Conservation (phyloP, 805 yeast species). For the Wickerhamiella azymoides region DNA sequence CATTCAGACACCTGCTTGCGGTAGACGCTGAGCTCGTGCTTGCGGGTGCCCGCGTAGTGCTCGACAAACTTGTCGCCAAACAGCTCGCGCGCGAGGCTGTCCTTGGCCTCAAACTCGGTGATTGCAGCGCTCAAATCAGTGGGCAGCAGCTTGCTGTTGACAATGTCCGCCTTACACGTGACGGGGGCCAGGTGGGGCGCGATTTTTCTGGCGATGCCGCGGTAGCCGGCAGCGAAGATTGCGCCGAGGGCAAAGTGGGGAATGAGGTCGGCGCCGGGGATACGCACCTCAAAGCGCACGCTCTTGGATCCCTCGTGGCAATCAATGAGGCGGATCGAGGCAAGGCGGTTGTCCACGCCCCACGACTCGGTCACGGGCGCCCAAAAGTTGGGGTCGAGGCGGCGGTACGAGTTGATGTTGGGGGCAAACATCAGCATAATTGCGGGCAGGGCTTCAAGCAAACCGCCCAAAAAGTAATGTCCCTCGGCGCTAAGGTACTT, state of each 20-base stretch:
- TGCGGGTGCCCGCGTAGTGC: conserved; percentile 23
- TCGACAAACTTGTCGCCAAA: conserved; percentile 23
- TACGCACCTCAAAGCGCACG: conserved; percentile 24
- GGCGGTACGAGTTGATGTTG: conserved; percentile 25
- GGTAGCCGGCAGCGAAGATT: conserved; percentile 22
- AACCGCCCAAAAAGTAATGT: conserved; percentile 25
- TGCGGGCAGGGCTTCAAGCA: conserved; percentile 23
- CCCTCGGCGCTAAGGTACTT: conserved; percentile 21
- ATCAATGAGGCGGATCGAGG: conserved; percentile 24
- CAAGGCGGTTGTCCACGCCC: conserved; percentile 26
- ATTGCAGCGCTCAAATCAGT: conserved; percentile 20
- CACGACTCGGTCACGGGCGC: conserved; percentile 27
- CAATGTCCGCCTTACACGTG: conserved; percentile 16
- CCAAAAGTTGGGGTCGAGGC: conserved; percentile 26
- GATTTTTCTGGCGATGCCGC: conserved; percentile 21
- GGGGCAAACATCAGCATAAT: conserved; percentile 27
- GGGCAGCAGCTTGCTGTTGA: conserved; percentile 20
- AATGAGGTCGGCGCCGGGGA: conserved; percentile 27
- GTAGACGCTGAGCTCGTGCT: conserved; percentile 21
- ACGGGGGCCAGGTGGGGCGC: conserved; percentile 21
- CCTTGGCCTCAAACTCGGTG: conserved; percentile 16
- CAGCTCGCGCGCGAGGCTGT: conserved; percentile 21
- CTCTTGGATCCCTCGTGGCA: conserved; percentile 20
- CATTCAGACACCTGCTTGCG: conserved; percentile 26
- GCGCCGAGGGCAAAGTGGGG: conserved; percentile 26